Evolutionary conservation across 2,329 filamentous ascomycete species (phyloP), one percentile per base, ranked within the genome.

Genomic region (Diplocarpon mali): DNA sequence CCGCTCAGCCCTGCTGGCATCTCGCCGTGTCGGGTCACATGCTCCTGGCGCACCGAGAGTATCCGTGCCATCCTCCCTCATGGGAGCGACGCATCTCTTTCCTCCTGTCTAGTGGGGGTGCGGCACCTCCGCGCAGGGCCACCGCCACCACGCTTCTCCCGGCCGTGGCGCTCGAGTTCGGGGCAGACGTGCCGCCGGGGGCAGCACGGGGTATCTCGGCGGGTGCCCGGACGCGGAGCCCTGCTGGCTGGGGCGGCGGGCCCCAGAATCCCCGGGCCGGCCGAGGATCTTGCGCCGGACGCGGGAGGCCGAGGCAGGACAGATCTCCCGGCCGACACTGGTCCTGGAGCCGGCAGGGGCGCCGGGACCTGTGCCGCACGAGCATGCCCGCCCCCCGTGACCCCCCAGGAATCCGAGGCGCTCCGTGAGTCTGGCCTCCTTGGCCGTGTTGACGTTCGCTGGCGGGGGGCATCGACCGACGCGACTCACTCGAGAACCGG

Each of bases 211-310:
- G 13, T 32, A 32, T 36, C 38, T 28, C 10, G 9, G 15, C 16
- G 38, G 38, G n/a, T 35, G 37, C 43, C 10, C 40, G 24, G 5
- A 45, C 31, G 2, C 43, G 43, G 9, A 45, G 38, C 27, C 13
- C 34, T 8, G 38, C 43, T 38, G 38, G 37, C 35, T 39, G 20
- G 31, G 17, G 30, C 2, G 38, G 32, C 11, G 38, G 24, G 16
- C 17, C 35, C 5, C 17, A 20, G 35, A 36, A 15, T 2, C 13
- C 32, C 16, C 27, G 15, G 9, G 37, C 37, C 15, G 41, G 34
- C 17, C 41, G 29, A n/a, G 31, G 30, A 24, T 35, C 43, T 38
- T 32, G 35, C 13, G 38, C 43, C 17, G 40, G 27, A 29, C 38
- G 28, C 11, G 31, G 38, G 5, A 40, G 28, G 11, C 32, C 7